Conservation (phyloP, 1,139 yeast species). For the Starmera stellimalicola region DNA sequence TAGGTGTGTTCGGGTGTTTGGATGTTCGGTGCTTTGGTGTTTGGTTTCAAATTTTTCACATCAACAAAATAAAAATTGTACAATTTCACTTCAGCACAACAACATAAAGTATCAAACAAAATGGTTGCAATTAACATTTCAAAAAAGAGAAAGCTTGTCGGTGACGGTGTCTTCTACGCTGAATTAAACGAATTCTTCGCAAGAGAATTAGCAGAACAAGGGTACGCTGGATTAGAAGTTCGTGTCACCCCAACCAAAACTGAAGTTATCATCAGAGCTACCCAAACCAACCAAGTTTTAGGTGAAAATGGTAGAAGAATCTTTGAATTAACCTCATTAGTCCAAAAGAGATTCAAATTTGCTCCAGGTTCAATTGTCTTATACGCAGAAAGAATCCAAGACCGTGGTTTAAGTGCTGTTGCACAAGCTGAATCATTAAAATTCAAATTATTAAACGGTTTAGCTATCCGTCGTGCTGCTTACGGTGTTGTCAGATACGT, state of each 20-base stretch:
- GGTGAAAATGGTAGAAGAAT: constrained; percentile 99
- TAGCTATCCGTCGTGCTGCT: constrained; percentile 99
- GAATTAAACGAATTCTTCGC: constrained; percentile 99
- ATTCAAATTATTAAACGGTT: constrained; percentile 96
- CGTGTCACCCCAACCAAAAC: constrained; percentile 98
- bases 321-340: constrained; percentile 95
- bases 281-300: constrained; percentile 97
- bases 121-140: constrained; percentile 58
- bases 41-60: too few species aligned
- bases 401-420: constrained; percentile 99
- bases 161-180: constrained; percentile 99
- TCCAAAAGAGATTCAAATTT: constrained; percentile 98
- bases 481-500: constrained; percentile 99
- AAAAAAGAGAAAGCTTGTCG: constrained; percentile 87
- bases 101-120: too few species aligned
- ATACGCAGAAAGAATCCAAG: constrained; percentile 99
- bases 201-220: constrained; percentile 99
- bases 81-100: too few species aligned
- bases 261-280: constrained; percentile 97
- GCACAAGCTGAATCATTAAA: constrained; percentile 99
- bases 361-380: constrained; percentile 90
- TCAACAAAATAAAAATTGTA: too few species aligned
- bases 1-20: too few species aligned
- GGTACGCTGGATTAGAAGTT: constrained; percentile 99
- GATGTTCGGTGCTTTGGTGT: too few species aligned